phyloP scores from a whole-genome alignment of 2,329 filamentous ascomycete species.

The Fusarium xylarioides region DNA sequence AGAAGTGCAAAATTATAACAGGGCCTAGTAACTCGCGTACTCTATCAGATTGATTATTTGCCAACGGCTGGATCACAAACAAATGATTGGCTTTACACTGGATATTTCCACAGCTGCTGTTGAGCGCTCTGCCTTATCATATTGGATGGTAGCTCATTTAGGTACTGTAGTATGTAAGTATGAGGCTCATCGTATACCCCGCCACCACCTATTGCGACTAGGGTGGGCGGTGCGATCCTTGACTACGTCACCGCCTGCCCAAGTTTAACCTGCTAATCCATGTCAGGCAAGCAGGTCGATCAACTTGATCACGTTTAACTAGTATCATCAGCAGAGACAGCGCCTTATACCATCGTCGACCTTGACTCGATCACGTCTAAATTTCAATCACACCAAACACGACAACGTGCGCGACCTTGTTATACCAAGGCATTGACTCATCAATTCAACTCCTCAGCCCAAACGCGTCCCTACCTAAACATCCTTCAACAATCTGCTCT shows the following conservation, averaged over 20 bases:
- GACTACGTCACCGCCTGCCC: slow-evolving; percentile 43
- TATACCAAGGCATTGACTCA: not conserved
- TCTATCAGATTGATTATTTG: not conserved
- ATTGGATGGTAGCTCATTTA: not conserved
- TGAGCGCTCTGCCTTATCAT: not conserved
- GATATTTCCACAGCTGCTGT: not conserved
- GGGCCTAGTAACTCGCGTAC: not conserved
- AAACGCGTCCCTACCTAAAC: slow-evolving; percentile 8
- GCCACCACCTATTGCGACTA: slow-evolving; percentile 28
- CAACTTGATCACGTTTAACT: slow-evolving; percentile 35
- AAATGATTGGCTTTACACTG: not conserved
- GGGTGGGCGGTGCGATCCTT: slow-evolving; percentile 32
- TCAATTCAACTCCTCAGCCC: not conserved
- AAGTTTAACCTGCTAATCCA: slow-evolving; percentile 24
- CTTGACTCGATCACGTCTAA: not conserved
- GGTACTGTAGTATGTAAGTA: not conserved
- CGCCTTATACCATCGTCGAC: not conserved
- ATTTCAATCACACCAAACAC: not conserved
- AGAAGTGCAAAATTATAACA: not conserved
- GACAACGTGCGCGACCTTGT: not conserved
- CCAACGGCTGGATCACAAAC: not conserved
- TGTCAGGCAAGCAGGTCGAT: slow-evolving; percentile 8
- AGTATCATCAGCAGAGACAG: slow-evolving; percentile 7
- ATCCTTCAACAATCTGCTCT: slow-evolving; percentile 13
- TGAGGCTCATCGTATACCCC: slow-evolving; percentile 33